Evolutionary conservation across 2,329 filamentous ascomycete genomes (phyloP).

Genomic region (Diaporthe destruens): DNA sequence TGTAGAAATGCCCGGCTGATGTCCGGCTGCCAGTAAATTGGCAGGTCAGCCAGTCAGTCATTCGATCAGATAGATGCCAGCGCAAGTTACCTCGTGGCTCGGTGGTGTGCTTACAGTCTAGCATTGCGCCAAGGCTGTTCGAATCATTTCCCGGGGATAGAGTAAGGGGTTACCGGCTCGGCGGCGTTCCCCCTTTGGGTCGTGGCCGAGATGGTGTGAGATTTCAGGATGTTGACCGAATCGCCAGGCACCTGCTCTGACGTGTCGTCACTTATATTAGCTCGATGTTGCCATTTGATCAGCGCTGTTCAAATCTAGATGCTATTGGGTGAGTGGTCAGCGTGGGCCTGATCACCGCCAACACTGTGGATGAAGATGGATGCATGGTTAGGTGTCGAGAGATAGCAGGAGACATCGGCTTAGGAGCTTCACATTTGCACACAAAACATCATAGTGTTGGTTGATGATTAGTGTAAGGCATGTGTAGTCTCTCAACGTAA

Average conservation of each 20-base stretch:
- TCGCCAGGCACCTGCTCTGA: slow-evolving; percentile 1
- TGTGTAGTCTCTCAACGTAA: background rate
- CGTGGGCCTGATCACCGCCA: no score
- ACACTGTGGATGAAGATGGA: no score
- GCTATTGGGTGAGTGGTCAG: no score
- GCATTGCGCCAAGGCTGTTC: slow-evolving; percentile 19
- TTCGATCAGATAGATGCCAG: background rate
- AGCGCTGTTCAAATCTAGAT: background rate
- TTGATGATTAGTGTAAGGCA: no score
- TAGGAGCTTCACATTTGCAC: background rate
- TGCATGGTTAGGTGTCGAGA: background rate
- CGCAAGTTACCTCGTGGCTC: background rate
- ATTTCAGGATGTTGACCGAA: slow-evolving; percentile 19
- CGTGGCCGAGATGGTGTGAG: slow-evolving; percentile 26
- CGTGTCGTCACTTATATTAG: slow-evolving; percentile 20
- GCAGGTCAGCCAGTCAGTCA: background rate
- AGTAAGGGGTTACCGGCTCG: background rate
- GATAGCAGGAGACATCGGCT: background rate
- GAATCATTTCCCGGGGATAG: slow-evolving; percentile 6
- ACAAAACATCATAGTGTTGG: no score
- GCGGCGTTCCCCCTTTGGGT: slow-evolving; percentile 4
- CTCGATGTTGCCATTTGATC: background rate
- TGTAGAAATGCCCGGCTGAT: background rate
- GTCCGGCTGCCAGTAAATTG: background rate
- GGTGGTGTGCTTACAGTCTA: slow-evolving; percentile 19